These are phyloP conservation scores for Fusarium sp. DNA, from an alignment of 2,329 filamentous ascomycete species.

Conservation along the genomic window DNA sequence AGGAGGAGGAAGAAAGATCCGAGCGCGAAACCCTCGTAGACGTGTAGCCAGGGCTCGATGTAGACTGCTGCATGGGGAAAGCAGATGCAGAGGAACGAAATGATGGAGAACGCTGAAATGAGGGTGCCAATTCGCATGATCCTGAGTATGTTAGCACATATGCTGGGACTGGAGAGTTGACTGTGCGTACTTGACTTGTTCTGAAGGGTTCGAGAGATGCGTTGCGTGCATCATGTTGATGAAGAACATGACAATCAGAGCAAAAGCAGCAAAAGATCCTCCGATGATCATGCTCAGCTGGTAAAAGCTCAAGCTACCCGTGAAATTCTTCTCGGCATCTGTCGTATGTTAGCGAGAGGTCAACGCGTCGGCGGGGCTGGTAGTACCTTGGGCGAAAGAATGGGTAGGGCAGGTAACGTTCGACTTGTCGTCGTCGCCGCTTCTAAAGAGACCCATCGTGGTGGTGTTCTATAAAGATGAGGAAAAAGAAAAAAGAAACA, in stretches of 20 bases:
- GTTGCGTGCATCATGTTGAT: conserved; percentile 29
- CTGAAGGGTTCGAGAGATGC: conserved; percentile 29
- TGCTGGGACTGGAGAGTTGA: accelerated
- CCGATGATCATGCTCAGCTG: conserved; percentile 29
- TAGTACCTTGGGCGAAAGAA: conserved; percentile 11
- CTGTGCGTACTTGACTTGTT: conserved; percentile 34
- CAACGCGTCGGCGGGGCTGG: not conserved
- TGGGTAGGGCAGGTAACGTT: conserved; percentile 5
- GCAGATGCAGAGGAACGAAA: conserved; percentile 28
- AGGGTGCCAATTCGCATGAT: conserved; percentile 32
- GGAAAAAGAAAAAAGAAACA: accelerated
- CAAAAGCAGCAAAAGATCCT: conserved; percentile 29
- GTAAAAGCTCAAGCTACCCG: conserved; percentile 18
- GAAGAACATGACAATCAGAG: conserved; percentile 24
- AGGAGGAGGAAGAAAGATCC: conserved; percentile 36
- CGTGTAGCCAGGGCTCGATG: conserved; percentile 28
- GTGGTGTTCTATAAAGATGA: not conserved
- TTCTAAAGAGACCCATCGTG: not conserved
- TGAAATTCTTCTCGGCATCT: conserved; percentile 26
- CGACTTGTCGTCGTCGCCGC: not conserved
- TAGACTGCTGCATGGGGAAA: conserved; percentile 24
- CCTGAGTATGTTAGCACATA: not conserved
- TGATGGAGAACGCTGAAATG: conserved; percentile 25
- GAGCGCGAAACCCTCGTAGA: conserved; percentile 29
- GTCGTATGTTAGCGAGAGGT: not conserved